Percentiles rank a stretch among this genome's conserved stretches.
Evolutionary conservation across 805 yeast species (phyloP).

Genomic region (Monosporozyma yasuniensis): DNA sequence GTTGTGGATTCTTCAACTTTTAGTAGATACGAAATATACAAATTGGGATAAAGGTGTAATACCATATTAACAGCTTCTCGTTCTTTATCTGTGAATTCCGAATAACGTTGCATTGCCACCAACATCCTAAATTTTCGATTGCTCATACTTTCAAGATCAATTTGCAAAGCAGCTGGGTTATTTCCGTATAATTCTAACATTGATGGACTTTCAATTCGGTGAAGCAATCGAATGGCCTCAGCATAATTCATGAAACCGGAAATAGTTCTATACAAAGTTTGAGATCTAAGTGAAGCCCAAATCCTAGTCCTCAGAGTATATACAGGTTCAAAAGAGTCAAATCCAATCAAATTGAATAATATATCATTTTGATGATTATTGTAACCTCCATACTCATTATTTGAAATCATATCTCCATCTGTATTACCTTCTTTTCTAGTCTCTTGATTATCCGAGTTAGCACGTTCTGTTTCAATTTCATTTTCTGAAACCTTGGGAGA

Average conservation of each 20-base stretch:
- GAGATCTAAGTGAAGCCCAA: slow-evolving; percentile 82
- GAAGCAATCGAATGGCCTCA: slow-evolving; percentile 60
- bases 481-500: not conserved
- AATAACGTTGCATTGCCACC: slow-evolving; percentile 81
- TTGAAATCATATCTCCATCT: not conserved
- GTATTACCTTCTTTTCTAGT: not conserved
- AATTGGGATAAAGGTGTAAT: slow-evolving; percentile 63
- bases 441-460: not conserved
- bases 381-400: not conserved
- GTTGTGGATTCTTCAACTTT: slow-evolving; percentile 29
- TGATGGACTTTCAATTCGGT: slow-evolving; percentile 56
- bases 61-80: slow-evolving; percentile 57
- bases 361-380: slow-evolving; percentile 46
- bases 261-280: slow-evolving; percentile 73
- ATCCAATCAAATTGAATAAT: slow-evolving; percentile 67
- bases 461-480: not conserved
- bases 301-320: slow-evolving; percentile 63
- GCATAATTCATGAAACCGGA: slow-evolving; percentile 78
- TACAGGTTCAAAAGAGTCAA: slow-evolving; percentile 55
- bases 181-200: slow-evolving; percentile 37
- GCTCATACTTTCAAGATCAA: slow-evolving; percentile 64
- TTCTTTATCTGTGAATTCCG: slow-evolving; percentile 57
- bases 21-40: slow-evolving; percentile 47
- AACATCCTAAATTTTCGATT: slow-evolving; percentile 70
- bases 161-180: slow-evolving; percentile 49